Conservation (phyloP, 371 early-diverging fungal species). For the Syncephalastrum contaminatum region DNA sequence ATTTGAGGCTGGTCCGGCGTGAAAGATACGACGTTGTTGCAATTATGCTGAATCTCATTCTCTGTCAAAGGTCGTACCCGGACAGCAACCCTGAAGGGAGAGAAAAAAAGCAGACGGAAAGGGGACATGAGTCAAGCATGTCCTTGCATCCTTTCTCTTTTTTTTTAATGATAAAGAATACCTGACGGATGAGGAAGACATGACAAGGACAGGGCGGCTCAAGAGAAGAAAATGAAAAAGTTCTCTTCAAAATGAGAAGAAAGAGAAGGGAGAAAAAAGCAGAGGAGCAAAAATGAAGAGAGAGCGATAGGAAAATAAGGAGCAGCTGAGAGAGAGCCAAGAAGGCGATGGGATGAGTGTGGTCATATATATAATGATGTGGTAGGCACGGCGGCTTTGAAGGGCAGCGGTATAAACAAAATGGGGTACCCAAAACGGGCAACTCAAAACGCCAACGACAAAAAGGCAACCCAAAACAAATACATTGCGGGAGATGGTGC, state of each 20-base stretch:
- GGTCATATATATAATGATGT: constrained; percentile 1
- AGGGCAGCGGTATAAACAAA: constrained; percentile 6
- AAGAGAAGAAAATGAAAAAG: constrained; percentile 8
- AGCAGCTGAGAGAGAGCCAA: constrained; percentile 7
- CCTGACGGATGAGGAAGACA: constrained; percentile 22
- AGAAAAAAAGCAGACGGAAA: background rate
- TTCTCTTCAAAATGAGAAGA: constrained; percentile 1
- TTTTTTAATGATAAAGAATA: constrained; percentile 3
- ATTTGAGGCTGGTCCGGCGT: constrained; percentile 64
- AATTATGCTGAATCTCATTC: constrained; percentile 68
- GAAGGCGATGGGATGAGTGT: background rate
- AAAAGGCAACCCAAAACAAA: constrained; percentile 13
- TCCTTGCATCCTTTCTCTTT: background rate
- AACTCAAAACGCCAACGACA: constrained; percentile 14
- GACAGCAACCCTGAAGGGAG: constrained; percentile 24
- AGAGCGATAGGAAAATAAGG: constrained; percentile 6
- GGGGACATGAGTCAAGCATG: background rate
- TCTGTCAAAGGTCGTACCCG: constrained; percentile 50
- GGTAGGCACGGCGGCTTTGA: too few relatives aligned
- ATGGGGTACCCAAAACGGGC: constrained; percentile 5
- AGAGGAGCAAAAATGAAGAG: constrained; percentile 3
- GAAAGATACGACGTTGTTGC: constrained; percentile 59
- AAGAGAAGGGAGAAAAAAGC: constrained; percentile 6
- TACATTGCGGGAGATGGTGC: background rate
- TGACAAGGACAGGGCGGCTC: constrained; percentile 13